These are phyloP conservation scores for Perkinsus olseni DNA, from an alignment of 169 alveolate species.

Conservation along the genomic window DNA sequence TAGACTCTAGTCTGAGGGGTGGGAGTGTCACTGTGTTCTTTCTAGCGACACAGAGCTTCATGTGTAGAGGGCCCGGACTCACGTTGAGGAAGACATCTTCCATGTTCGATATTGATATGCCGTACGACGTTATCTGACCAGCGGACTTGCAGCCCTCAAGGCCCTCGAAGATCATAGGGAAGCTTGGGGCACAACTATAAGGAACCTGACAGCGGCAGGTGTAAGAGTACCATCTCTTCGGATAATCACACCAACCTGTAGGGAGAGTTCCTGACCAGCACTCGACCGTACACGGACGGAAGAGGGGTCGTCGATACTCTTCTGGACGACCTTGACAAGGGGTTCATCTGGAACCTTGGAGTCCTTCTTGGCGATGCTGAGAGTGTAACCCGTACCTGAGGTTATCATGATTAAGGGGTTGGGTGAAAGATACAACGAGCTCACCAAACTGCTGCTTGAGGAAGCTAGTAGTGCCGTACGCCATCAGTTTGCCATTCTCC, in stretches of 20 bases:
- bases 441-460: constrained; percentile 7
- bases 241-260: background rate
- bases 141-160: constrained; percentile 25
- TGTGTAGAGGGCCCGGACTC: background rate
- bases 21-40: background rate
- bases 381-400: background rate
- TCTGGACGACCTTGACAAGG: background rate
- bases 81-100: constrained; percentile 52
- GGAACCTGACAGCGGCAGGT: background rate
- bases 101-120: constrained; percentile 37
- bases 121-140: constrained; percentile 39
- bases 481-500: constrained; percentile 5
- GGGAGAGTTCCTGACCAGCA: background rate
- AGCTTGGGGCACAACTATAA: background rate
- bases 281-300: background rate
- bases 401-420: background rate
- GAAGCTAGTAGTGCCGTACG: background rate
- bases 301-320: background rate
- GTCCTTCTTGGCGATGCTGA: background rate
- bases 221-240: too few species aligned
- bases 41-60: background rate
- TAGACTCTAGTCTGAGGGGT: too few species aligned
- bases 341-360: background rate
- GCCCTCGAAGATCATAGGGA: constrained; percentile 25
- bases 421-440: background rate